Percentiles rank a stretch among this genome's conserved stretches.
phyloP scores from a whole-genome alignment of 169 alveolate genomes.

The Eimeria sp. region DNA sequence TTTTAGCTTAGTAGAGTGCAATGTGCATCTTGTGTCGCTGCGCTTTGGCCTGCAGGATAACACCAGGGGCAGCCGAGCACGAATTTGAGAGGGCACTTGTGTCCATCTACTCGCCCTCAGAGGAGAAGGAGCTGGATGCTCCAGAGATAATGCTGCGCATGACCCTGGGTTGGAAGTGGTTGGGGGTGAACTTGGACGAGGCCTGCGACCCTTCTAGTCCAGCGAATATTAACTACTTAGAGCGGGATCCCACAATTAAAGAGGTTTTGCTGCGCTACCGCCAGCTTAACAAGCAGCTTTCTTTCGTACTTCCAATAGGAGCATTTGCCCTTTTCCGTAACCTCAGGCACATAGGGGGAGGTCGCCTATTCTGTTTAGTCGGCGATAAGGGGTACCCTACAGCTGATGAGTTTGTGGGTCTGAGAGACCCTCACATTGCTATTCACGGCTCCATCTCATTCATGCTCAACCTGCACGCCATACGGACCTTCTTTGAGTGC shows the following conservation, averaged over 20 bases:
- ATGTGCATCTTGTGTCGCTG: constrained; percentile 8
- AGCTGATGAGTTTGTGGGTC: constrained; percentile 89
- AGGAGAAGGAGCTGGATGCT: constrained; percentile 92
- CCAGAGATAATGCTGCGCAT: constrained; percentile 93
- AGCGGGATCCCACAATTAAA: constrained; percentile 82
- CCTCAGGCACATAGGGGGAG: constrained; percentile 85
- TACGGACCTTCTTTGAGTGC: constrained; percentile 87
- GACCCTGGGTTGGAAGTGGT: constrained; percentile 92
- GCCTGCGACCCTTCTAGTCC: constrained; percentile 26
- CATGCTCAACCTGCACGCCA: constrained; percentile 92
- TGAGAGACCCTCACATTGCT: constrained; percentile 92
- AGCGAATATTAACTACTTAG: constrained; percentile 74
- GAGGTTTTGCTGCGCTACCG: constrained; percentile 86
- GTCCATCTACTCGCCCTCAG: constrained; percentile 90
- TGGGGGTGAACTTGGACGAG: constrained; percentile 35
- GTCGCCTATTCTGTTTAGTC: constrained; percentile 88
- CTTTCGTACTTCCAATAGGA: constrained; percentile 91
- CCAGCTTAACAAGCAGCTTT: constrained; percentile 85
- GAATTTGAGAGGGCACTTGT: constrained; percentile 90
- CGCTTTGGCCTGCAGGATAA: constrained; percentile 48
- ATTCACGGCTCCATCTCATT: constrained; percentile 92
- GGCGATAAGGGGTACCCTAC: constrained; percentile 93
- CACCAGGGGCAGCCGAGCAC: constrained; percentile 81
- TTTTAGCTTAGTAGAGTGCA: not conserved
- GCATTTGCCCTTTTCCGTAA: constrained; percentile 89